Percentiles rank a stretch among this genome's conserved stretches.
These are phyloP conservation scores for Leccinum imitatum DNA, from an alignment of 768 basidiomycete species.

Conservation along the genomic window DNA sequence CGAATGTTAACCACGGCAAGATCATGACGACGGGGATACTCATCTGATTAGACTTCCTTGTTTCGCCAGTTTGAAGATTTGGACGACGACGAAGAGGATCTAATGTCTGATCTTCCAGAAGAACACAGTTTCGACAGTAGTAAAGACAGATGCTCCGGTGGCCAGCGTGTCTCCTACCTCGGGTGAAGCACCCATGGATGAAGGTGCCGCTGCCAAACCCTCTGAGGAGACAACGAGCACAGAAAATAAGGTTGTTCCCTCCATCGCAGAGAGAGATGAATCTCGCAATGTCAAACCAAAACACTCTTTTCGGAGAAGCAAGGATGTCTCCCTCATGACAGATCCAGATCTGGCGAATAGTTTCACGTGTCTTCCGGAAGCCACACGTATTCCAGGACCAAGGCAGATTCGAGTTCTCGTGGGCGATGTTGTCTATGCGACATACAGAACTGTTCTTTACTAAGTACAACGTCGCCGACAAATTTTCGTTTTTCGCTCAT, in stretches of 20 bases:
- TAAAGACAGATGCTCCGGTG: slow-evolving; percentile 25
- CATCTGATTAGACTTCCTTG: slow-evolving; percentile 48
- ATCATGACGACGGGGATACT: slow-evolving; percentile 40
- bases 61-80: slow-evolving; percentile 46
- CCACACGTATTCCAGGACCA: slow-evolving; percentile 38
- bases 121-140: slow-evolving; percentile 32
- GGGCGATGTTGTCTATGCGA: slow-evolving; percentile 59
- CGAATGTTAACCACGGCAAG: slow-evolving; percentile 28
- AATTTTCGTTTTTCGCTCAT: slow-evolving; percentile 9
- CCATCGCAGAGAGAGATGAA: slow-evolving; percentile 12
- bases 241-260: neutral
- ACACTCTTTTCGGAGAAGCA: slow-evolving; percentile 36
- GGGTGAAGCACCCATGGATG: slow-evolving; percentile 5
- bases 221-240: slow-evolving; percentile 1
- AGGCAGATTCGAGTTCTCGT: slow-evolving; percentile 54
- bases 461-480: slow-evolving; percentile 52
- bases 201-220: slow-evolving; percentile 2
- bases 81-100: slow-evolving; percentile 52
- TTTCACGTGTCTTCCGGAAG: neutral
- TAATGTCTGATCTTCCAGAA: slow-evolving; percentile 34
- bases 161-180: neutral
- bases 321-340: slow-evolving; percentile 19
- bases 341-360: slow-evolving; percentile 8
- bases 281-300: slow-evolving; percentile 34
- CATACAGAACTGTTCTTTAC: slow-evolving; percentile 69